Base-by-base conservation (phyloP, 805 yeast species). In the Clavispora carvajalis region DNA sequence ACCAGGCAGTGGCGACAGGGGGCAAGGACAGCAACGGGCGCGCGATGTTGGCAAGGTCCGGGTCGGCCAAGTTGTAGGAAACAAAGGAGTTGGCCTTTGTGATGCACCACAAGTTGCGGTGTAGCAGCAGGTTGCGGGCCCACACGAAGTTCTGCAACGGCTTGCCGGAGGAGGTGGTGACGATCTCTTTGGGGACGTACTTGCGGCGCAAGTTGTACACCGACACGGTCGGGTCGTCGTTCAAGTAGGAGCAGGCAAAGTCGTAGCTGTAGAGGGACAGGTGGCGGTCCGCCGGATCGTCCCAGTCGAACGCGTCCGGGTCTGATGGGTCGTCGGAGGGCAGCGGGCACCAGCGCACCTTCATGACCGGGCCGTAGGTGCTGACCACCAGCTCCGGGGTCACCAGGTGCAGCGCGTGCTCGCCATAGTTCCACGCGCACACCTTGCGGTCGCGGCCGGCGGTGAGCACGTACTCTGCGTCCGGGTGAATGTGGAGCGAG, bases 401-500 rank as follows among this genome's bases (percentile, higher is more conserved):
- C 25, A 46, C 40, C 37, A 58, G 48, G 36, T 45, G 50, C 21
- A 49, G 48, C 4, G 51, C 26, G 6, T 49, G 29, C 12, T 65
- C 71, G 2, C 65, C 58, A 45, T 63, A 69, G 41, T 66, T 82
- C 91, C 95, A 87, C 3, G 85, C 79, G 45, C 85, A 87, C 25
- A 85, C 69, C 49, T 80, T 82, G 39, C 84, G 82, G 61, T 93
- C 99, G 52, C 97, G 73, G 7, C 99, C 99, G 12, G 97, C 97
- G 16, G 96, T 86, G 5, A 82, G 81, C 16, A 93, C 75, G 52
- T 82, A 85, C 47, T 90, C 95, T 26, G 73, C 58, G 28, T 79
- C 81, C 0, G 95, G 95, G 55, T 90, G 96, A 81, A 95, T 89
- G 52, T 87, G 89, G 4, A 93, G 60, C 4, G 95, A 78, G 13